These are phyloP conservation scores for Cryptosporidium parvum DNA, from an alignment of 169 alveolate genomes.

Conservation along the genomic window DNA sequence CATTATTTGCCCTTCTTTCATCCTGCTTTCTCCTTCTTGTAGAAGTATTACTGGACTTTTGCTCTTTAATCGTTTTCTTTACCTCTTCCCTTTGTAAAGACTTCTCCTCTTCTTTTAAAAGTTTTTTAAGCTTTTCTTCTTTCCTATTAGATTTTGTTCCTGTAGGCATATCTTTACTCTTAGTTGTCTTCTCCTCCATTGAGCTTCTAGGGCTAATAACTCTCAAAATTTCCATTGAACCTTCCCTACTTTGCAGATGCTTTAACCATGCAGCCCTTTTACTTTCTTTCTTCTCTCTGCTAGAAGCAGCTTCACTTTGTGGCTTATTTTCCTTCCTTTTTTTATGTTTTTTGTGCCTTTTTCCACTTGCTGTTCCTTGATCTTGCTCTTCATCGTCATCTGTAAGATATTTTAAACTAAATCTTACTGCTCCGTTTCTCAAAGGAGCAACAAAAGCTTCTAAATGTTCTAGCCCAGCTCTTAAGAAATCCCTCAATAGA, in stretches of 20 bases:
- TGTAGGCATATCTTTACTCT: not conserved
- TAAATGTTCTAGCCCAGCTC: too few relatives aligned
- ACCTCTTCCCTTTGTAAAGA: not conserved
- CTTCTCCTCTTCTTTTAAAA: not conserved
- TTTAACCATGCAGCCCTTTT: too few relatives aligned
- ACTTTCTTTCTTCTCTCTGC: not conserved
- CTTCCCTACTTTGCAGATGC: too few relatives aligned
- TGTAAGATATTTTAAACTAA: not conserved
- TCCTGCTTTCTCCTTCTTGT: not conserved
- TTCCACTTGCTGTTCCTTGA: not conserved
- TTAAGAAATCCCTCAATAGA: too few relatives aligned
- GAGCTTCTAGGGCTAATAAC: not conserved
- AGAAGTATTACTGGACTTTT: not conserved
- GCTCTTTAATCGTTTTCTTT: not conserved
- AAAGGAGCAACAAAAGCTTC: too few relatives aligned
- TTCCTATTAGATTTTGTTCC: not conserved
- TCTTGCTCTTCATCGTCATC: not conserved
- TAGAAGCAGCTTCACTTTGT: not conserved
- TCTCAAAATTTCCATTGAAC: not conserved
- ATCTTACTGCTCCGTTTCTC: too few relatives aligned
- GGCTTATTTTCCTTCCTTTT: not conserved
- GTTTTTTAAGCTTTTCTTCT: not conserved
- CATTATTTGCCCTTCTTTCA: not conserved
- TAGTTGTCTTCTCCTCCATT: not conserved
- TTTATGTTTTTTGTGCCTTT: not conserved